Base-by-base conservation (phyloP, 1,284 basidiomycete species). In the Cutaneotrichosporon dermatis region DNA sequence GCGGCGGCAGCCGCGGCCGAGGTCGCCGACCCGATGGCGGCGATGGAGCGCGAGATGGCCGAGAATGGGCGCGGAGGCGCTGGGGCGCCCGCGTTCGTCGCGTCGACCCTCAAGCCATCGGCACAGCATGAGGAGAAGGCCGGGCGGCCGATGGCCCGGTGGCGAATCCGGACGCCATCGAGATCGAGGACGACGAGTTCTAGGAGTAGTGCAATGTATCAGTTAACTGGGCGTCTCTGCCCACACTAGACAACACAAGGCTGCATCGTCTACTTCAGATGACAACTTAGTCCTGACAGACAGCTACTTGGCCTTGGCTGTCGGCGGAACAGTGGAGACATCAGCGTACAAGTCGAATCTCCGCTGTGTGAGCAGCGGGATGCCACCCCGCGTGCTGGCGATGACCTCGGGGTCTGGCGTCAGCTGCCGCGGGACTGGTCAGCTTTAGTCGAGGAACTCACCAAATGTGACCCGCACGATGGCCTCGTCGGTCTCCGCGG, bases 361-460 rank as follows among this genome's bases (percentile, higher is more conserved):
- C 56, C 90, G 79, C 74, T 93, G 91, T 13, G 77, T 82, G 2
- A 88, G 89, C 25, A 93, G 87, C 15, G 90, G 90, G 60, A 92
- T 90, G 7, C 87, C 87, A 50, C 83, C 81, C 43, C 90, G 83
- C 11, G 88, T 84, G 10, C 84, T 83, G 45, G 82, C 66, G 65
- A 90, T 80, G 48, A 79, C 75, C 62, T 84, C 76, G 3, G 89
- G 85, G 66, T 91, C 90, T 92, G 76, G 48, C 5, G 25, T 60
- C 50, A 55, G 48, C 48, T 39, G 3, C 4, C 12, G 6, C 8
- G 4, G 11, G n/a, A n/a, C 4, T 3, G 4, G 1, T 8, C 46
- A 34, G 7, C 25, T 25, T 25, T 8, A 25, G 35, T 8, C 25
- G 33, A 11, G 15, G 50, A 15, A 76, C 86, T 68, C 70, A 89